A percentile compares a stretch with the other conserved stretches of the same genome.
Conservation (phyloP, 352 stramenopile species). For the Phytophthora meadii region DNA sequence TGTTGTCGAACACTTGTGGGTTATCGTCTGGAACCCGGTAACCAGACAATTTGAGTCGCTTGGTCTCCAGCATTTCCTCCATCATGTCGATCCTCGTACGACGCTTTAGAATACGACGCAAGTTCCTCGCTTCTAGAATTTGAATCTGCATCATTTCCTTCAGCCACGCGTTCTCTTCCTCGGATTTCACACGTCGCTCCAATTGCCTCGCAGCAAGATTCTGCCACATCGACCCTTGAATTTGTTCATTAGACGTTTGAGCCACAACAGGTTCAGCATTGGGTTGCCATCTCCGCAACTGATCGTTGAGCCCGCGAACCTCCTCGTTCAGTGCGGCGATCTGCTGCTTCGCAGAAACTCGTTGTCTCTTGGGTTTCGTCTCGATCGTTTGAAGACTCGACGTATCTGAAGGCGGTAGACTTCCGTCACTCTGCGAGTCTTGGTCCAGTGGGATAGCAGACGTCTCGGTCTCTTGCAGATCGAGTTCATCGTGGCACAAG, state of each 20-base stretch:
- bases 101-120: slow-evolving; percentile 29
- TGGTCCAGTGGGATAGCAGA: not conserved
- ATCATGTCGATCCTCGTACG: slow-evolving; percentile 30
- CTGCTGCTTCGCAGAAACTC: slow-evolving; percentile 28
- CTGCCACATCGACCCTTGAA: slow-evolving; percentile 29
- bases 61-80: slow-evolving; percentile 22
- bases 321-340: slow-evolving; percentile 14
- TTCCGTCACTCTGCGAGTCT: not conserved
- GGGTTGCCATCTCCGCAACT: slow-evolving; percentile 13
- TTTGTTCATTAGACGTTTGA: not conserved
- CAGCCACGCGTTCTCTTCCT: slow-evolving; percentile 34
- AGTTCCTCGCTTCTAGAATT: slow-evolving; percentile 31
- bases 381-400: not conserved
- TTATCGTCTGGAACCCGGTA: slow-evolving; percentile 11
- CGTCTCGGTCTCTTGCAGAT: not conserved
- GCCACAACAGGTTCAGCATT: not conserved
- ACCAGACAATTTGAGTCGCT: slow-evolving; percentile 15
- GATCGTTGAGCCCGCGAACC: slow-evolving; percentile 12
- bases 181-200: slow-evolving; percentile 13
- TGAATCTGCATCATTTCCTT: slow-evolving; percentile 35
- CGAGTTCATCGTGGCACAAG: not conserved
- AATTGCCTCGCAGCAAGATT: slow-evolving; percentile 34
- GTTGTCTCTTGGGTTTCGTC: not conserved
- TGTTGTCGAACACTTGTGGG: slow-evolving; percentile 11
- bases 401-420: slow-evolving; percentile 6